A percentile compares a stretch with the other conserved stretches of the same genome.
Evolutionary conservation across 305 asterid genomes (phyloP).

Genomic region (Solanum aculeatissimum): DNA sequence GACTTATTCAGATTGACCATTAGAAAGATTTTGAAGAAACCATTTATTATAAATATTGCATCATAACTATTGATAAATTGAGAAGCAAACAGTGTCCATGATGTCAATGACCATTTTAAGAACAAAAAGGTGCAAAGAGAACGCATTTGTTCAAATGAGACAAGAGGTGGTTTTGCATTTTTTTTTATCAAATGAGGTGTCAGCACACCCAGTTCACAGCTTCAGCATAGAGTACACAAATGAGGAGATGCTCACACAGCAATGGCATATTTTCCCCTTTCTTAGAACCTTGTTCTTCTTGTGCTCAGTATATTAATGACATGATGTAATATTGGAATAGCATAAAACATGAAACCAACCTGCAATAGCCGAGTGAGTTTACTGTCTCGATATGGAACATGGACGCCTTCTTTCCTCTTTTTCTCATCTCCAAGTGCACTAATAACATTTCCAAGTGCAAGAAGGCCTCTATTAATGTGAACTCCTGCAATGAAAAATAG

Average conservation of each 20-base stretch:
- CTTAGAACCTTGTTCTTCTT: not conserved
- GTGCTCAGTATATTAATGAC: not conserved
- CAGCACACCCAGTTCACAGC: not conserved
- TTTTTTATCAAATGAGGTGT: not conserved
- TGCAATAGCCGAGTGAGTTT: constrained; percentile 98
- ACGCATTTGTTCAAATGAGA: not conserved
- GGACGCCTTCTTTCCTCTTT: constrained; percentile 90
- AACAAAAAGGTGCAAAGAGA: not conserved
- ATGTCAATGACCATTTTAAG: not conserved
- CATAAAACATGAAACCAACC: constrained; percentile 28
- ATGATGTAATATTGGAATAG: not conserved
- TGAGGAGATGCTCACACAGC: not conserved
- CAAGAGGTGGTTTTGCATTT: not conserved
- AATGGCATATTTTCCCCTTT: not conserved
- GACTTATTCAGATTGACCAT: not conserved
- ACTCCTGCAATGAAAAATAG: constrained; percentile 49
- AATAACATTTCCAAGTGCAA: constrained; percentile 95
- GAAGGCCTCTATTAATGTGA: constrained; percentile 97
- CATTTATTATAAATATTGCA: not conserved
- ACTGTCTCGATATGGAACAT: constrained; percentile 97
- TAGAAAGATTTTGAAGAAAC: not conserved
- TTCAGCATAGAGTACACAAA: not conserved
- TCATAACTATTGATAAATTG: not conserved
- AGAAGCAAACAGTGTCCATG: not conserved
- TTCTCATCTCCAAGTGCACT: constrained; percentile 99